Percentiles rank a stretch among this genome's conserved stretches.
Evolutionary conservation across 2,329 filamentous ascomycete species (phyloP).

Genomic region (Ceratocystis variospora): DNA sequence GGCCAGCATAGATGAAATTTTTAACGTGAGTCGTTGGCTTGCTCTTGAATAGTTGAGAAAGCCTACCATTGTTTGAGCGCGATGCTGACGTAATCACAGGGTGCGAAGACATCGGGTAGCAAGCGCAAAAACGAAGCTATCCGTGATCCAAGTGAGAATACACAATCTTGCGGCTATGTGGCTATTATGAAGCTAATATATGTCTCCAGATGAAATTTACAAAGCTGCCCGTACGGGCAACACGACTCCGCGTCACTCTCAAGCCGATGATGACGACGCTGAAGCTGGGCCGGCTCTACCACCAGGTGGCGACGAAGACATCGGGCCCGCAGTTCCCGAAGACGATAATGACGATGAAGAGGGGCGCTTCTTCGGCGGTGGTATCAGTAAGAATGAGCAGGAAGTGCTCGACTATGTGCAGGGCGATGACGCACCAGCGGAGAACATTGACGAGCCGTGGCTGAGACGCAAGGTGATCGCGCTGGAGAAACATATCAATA

Average conservation of each 20-base stretch:
- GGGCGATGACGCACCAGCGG: slow-evolving; percentile 35
- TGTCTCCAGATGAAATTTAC: slow-evolving; percentile 42
- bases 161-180: too few species aligned
- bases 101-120: slow-evolving; percentile 25
- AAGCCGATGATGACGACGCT: slow-evolving; percentile 30
- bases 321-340: slow-evolving; percentile 34
- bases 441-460: slow-evolving; percentile 76
- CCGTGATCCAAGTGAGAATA: slow-evolving; percentile 43
- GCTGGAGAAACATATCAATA: slow-evolving; percentile 82
- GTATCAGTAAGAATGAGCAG: slow-evolving; percentile 66
- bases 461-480: slow-evolving; percentile 64
- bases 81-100: slow-evolving; percentile 3
- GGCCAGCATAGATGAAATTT: slow-evolving; percentile 46
- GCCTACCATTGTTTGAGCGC: background rate
- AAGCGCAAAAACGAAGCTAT: slow-evolving; percentile 52
- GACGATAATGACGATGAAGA: slow-evolving; percentile 45
- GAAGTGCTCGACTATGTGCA: slow-evolving; percentile 84
- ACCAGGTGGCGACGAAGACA: slow-evolving; percentile 38
- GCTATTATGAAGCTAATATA: background rate
- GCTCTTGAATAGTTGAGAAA: background rate
- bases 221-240: slow-evolving; percentile 44
- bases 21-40: slow-evolving; percentile 31
- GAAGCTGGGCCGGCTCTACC: slow-evolving; percentile 35
- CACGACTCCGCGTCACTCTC: slow-evolving; percentile 32
- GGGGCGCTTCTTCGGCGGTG: slow-evolving; percentile 88